Percentiles rank a stretch among this genome's conserved stretches.
Conservation (phyloP, 1,139 yeast species). For the Lipomyces yarrowii region DNA sequence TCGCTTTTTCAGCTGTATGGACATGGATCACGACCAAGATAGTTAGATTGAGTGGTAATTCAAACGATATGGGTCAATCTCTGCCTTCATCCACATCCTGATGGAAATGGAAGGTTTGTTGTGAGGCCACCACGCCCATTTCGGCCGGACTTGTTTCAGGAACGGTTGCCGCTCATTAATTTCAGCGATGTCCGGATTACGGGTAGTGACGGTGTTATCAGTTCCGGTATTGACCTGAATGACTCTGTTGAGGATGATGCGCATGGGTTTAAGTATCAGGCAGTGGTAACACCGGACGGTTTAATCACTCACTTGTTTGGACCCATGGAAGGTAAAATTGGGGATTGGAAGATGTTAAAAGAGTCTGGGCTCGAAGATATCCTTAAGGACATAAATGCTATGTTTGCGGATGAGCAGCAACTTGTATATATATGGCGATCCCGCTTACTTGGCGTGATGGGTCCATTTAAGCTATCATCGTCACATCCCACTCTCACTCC, state of each 20-base stretch:
- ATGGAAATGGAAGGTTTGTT: too few relatives aligned
- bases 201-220: too few relatives aligned
- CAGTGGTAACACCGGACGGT: background rate
- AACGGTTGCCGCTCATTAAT: too few relatives aligned
- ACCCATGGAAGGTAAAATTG: slow-evolving; percentile 1
- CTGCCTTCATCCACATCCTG: background rate
- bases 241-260: too few relatives aligned
- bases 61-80: background rate
- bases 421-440: background rate
- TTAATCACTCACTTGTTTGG: background rate
- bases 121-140: too few relatives aligned
- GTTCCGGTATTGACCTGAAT: too few relatives aligned
- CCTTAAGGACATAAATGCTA: background rate
- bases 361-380: background rate
- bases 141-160: too few relatives aligned
- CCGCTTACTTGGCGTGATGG: background rate
- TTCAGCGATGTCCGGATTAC: too few relatives aligned
- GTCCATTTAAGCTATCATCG: background rate
- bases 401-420: background rate
- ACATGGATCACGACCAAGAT: background rate
- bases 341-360: background rate
- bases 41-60: background rate
- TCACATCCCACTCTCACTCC: background rate
- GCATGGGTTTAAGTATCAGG: background rate
- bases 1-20: background rate